Conservation (phyloP, 2,329 filamentous ascomycete genomes). For the Dendryphion nanum region DNA sequence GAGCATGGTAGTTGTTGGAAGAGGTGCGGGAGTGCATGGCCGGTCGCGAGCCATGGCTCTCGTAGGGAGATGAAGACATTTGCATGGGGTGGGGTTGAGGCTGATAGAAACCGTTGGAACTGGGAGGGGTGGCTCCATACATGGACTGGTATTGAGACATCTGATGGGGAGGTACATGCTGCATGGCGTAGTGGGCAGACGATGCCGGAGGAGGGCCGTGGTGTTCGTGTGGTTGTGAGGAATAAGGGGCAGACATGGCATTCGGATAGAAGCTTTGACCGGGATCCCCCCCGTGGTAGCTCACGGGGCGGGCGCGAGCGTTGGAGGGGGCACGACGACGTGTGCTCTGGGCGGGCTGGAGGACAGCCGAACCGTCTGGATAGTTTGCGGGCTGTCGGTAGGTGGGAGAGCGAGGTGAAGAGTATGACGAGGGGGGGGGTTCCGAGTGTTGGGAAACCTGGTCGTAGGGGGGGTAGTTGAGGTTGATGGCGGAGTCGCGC, state of each 20-base stretch:
- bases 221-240: conserved; percentile 18
- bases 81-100: conserved; percentile 18
- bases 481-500: background rate
- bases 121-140: conserved; percentile 14
- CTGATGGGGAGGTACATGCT: conserved; percentile 7
- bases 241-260: conserved; percentile 20
- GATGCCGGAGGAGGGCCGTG: conserved; percentile 32
- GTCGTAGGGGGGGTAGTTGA: conserved; percentile 12
- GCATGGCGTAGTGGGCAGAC: conserved; percentile 25
- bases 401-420: conserved; percentile 28
- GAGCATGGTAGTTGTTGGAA: conserved; percentile 16
- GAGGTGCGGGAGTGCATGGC: conserved; percentile 17
- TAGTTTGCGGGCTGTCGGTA: conserved; percentile 22
- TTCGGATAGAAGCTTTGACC: conserved; percentile 14
- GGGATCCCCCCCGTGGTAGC: conserved; percentile 27
- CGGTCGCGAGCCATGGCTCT: background rate
- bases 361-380: conserved; percentile 22
- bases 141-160: conserved; percentile 12
- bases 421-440: conserved; percentile 17
- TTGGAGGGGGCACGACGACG: conserved; percentile 23
- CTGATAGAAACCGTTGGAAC: conserved; percentile 13
- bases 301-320: conserved; percentile 27
- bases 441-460: conserved; percentile 32
- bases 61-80: conserved; percentile 11
- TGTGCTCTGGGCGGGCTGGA: conserved; percentile 25